Percentiles rank a stretch among this genome's conserved stretches.
These are phyloP conservation scores for Brettanomyces naardenensis DNA, from an alignment of 805 yeast genomes.

Conservation along the genomic window DNA sequence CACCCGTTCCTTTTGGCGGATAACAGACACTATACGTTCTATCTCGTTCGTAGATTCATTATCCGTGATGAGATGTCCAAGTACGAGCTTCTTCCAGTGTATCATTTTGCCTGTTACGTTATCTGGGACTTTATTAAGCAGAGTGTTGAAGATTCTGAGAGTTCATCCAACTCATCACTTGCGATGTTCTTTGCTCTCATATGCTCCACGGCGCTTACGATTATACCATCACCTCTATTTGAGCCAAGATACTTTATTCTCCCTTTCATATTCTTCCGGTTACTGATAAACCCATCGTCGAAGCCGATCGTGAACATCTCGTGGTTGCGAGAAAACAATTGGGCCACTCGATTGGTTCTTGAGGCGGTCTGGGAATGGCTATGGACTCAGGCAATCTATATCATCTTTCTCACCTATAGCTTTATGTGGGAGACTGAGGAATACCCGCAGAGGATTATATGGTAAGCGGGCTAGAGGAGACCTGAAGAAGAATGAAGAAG, in stretches of 20 bases:
- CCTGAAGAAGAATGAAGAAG: conserved; percentile 1
- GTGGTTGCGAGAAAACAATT: conserved; percentile 15
- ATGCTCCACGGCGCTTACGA: conserved; percentile 46
- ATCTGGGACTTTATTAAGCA: conserved; percentile 14
- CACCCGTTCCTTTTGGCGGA: conserved; percentile 93
- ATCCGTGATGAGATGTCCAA: conserved; percentile 38
- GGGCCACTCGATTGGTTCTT: conserved; percentile 28
- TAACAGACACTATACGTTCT: conserved; percentile 89
- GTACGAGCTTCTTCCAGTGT: conserved; percentile 51
- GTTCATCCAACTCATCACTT: conserved; percentile 17
- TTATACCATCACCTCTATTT: conserved; percentile 85
- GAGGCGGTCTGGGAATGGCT: conserved; percentile 60
- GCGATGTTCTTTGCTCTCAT: conserved; percentile 43
- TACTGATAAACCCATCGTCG: conserved; percentile 38
- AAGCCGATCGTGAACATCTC: conserved; percentile 18
- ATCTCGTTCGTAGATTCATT: conserved; percentile 66
- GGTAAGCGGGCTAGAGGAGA: conserved; percentile 49
- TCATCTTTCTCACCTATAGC: conserved; percentile 51
- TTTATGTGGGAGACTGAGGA: conserved; percentile 64
- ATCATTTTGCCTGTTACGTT: conserved; percentile 46
- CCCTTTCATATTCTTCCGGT: conserved; percentile 71
- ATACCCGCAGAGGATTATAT: conserved; percentile 71
- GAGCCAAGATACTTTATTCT: conserved; percentile 90
- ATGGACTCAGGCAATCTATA: conserved; percentile 45
- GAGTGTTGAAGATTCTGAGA: conserved; percentile 5